These are phyloP conservation scores for Jamesozyma gamospora DNA, from an alignment of 805 yeast species.

Conservation along the genomic window DNA sequence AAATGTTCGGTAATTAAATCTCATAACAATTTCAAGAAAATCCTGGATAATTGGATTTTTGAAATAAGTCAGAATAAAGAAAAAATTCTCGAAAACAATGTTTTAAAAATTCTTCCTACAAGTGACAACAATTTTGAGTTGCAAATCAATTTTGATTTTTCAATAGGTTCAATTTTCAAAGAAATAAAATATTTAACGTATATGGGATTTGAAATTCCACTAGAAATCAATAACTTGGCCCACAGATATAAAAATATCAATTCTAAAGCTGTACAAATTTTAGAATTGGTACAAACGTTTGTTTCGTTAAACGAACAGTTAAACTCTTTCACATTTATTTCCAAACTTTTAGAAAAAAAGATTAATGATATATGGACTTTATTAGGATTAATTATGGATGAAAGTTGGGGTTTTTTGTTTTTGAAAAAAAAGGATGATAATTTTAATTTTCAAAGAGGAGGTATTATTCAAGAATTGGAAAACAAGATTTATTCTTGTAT, in stretches of 20 bases:
- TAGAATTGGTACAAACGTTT: conserved; percentile 41
- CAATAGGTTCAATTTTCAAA: conserved; percentile 35
- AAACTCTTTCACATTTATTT: conserved; percentile 34
- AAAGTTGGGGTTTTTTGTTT: conserved; percentile 44
- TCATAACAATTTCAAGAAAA: conserved; percentile 35
- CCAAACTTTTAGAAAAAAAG: conserved; percentile 33
- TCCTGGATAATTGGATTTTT: conserved; percentile 43
- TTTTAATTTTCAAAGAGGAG: too few species aligned
- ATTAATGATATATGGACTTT: conserved; percentile 27
- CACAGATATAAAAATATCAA: conserved; percentile 41
- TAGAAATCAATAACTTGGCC: conserved; percentile 36
- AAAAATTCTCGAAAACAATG: conserved; percentile 23
- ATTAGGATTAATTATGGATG: conserved; percentile 29
- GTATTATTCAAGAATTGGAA: background rate
- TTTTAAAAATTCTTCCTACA: conserved; percentile 33
- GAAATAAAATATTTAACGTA: conserved; percentile 44
- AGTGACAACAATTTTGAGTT: conserved; percentile 25
- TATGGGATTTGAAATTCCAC: conserved; percentile 51
- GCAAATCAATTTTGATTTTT: conserved; percentile 42
- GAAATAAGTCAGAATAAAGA: conserved; percentile 16
- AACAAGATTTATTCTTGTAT: conserved; percentile 4
- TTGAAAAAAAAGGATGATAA: too few species aligned
- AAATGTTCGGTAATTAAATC: conserved; percentile 39
- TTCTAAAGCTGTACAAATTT: conserved; percentile 46
- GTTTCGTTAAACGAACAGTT: conserved; percentile 23